phyloP scores from a whole-genome alignment of 768 basidiomycete species.

The Lactarius sanguifluus region DNA sequence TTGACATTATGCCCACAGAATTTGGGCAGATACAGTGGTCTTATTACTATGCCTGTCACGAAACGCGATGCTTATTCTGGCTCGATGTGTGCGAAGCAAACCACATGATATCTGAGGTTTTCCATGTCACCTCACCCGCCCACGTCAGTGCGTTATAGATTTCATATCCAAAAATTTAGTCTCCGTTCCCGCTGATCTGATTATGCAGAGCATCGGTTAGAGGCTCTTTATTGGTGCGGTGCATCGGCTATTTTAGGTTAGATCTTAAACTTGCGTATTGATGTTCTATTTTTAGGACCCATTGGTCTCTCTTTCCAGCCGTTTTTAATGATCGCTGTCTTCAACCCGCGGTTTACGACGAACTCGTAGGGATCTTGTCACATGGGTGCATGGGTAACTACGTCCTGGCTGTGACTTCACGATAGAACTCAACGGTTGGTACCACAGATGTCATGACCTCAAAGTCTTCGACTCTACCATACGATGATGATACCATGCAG shows the following conservation, averaged over 20 bases:
- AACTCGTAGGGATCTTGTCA: constrained; percentile 40
- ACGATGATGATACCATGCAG: not conserved
- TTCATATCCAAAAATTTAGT: not conserved
- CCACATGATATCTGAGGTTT: constrained; percentile 33
- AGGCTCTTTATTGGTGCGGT: constrained; percentile 33
- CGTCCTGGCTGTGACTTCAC: not conserved
- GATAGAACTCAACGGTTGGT: not conserved
- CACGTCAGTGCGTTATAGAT: constrained; percentile 1
- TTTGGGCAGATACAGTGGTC: not conserved
- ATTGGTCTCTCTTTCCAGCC: constrained; percentile 16
- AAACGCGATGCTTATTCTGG: not conserved
- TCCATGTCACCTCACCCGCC: not conserved
- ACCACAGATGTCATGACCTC: constrained; percentile 3
- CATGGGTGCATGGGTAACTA: constrained; percentile 41
- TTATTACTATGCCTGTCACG: constrained; percentile 1
- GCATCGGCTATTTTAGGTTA: not conserved
- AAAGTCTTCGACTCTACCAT: constrained; percentile 1
- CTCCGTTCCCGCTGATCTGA: not conserved
- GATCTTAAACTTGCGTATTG: constrained; percentile 15
- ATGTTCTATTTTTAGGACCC: constrained; percentile 26
- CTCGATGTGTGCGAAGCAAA: constrained; percentile 40
- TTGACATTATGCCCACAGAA: constrained; percentile 31
- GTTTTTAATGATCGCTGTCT: constrained; percentile 9
- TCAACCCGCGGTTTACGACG: constrained; percentile 30
- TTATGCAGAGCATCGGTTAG: constrained; percentile 27